These are phyloP conservation scores for Pichia inconspicua DNA, from an alignment of 1,139 yeast species.

Conservation along the genomic window DNA sequence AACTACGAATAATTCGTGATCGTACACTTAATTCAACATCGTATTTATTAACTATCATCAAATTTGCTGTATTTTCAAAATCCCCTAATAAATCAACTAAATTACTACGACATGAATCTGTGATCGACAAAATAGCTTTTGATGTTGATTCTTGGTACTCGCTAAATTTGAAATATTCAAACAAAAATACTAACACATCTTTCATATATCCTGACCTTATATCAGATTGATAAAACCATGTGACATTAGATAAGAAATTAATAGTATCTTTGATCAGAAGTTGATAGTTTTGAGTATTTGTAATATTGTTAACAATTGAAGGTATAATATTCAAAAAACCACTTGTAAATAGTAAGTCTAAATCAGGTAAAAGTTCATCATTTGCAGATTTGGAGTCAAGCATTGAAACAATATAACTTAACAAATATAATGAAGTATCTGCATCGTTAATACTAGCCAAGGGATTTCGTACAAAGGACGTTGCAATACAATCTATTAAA, in stretches of 20 bases:
- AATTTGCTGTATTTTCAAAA: conserved; percentile 44
- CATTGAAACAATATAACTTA: conserved; percentile 48
- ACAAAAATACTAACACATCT: conserved; percentile 42
- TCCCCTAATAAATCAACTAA: conserved; percentile 42
- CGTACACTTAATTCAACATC: conserved; percentile 44
- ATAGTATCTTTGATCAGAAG: conserved; percentile 38
- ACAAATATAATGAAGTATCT: conserved; percentile 63
- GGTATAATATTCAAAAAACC: conserved; percentile 20
- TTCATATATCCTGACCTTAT: conserved; percentile 36
- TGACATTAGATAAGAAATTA: conserved; percentile 45
- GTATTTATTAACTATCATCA: conserved; percentile 40
- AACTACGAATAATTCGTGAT: conserved; percentile 53
- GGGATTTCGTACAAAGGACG: conserved; percentile 16
- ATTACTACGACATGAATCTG: conserved; percentile 50
- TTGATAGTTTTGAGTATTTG: conserved; percentile 14
- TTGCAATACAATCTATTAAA: conserved; percentile 37
- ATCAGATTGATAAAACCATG: conserved; percentile 41
- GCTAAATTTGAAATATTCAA: conserved; percentile 31
- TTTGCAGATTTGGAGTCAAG: conserved; percentile 29
- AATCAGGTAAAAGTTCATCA: conserved; percentile 23
- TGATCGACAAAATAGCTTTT: conserved; percentile 50
- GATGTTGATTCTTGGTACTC: conserved; percentile 38
- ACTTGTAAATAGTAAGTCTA: conserved; percentile 27
- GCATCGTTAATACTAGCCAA: conserved; percentile 31
- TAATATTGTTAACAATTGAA: conserved; percentile 19